Evolutionary conservation across 257 asterid species (phyloP), one percentile per base, ranked within the genome.

Genomic region (Marsdenia floribunda): DNA sequence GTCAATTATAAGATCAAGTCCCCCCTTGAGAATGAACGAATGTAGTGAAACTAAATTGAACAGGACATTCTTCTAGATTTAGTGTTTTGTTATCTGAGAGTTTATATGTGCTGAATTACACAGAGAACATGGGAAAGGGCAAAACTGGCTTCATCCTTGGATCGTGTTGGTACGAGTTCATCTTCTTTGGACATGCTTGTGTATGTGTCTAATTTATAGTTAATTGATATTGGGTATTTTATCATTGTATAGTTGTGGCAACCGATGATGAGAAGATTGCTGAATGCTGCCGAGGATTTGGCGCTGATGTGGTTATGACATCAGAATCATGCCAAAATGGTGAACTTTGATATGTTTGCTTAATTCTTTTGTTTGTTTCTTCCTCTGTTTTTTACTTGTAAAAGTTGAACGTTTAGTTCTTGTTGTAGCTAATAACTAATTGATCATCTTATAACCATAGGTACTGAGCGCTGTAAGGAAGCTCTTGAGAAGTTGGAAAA

Each of bases 111-210:
- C 69, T 76, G 68, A 61, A 71, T 75, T 75, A 66, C 93, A 92
- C 93, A 92, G 99, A 89, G 99, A 85, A 90, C 99, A 58, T 94
- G 98, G 97, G 97, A 94, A 81, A 81, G 90, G 72, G 97, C 96
- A 0, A 94, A 88, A 86, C 37, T 86, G 86, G 96, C 99, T 0
- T 70, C 87, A 14, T 80, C 92, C 6, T 78, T 92, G 88, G 97
- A 92, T 81, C 97, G 80, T 75, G 81, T 92, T 71, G 96, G 97
- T 92, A 87, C 71, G 78, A 59, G 58, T 60, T 3, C 60, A 46
- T 68, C 75, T 68, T 26, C 16, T 44, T 67, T 47, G 9, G 52
- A 15, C 40, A 18, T 38, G 46, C 65, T 1, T 61, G 24, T 10
- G 24, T 19, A 13, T 69, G 59, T 57, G 35, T 70, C 0, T 49